These are phyloP conservation scores for Colletotrichum liriopes DNA, from an alignment of 2,329 filamentous ascomycete species.

Conservation along the genomic window DNA sequence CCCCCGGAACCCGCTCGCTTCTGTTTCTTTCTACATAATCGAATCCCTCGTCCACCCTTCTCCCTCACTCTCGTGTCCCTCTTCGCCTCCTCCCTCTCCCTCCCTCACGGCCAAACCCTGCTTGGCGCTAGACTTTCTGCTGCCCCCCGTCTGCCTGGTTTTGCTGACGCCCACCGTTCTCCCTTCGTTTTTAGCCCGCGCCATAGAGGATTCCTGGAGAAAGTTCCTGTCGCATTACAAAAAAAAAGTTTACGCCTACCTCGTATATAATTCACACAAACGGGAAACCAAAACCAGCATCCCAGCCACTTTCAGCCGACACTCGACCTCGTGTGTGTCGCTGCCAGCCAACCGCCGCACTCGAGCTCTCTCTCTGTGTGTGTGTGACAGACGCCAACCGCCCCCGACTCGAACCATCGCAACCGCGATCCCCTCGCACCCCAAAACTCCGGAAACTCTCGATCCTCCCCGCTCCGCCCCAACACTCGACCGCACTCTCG, in stretches of 20 bases:
- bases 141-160: constrained; percentile 29
- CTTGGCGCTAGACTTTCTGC: constrained; percentile 20
- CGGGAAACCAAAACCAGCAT: constrained; percentile 22
- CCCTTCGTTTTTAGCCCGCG: constrained; percentile 37
- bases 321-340: constrained; percentile 1
- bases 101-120: constrained; percentile 17
- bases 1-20: constrained; percentile 2
- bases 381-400: not conserved
- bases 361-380: not conserved
- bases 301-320: constrained; percentile 14
- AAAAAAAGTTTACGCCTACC: constrained; percentile 32
- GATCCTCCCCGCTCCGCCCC: constrained; percentile 14
- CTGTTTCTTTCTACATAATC: constrained; percentile 34
- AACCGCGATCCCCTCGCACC: constrained; percentile 7
- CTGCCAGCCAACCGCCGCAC: constrained; percentile 6
- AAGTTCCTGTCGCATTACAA: constrained; percentile 32
- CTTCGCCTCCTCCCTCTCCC: constrained; percentile 13
- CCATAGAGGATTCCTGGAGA: constrained; percentile 43
- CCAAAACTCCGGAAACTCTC: constrained; percentile 33
- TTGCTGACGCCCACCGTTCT: constrained; percentile 38
- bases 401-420: constrained; percentile 5
- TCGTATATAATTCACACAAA: constrained; percentile 40
- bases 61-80: constrained; percentile 21
- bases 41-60: constrained; percentile 10
- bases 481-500: constrained; percentile 45